Evolutionary conservation across 306 rosid species (phyloP).

Genomic region (Prunus campanulata): DNA sequence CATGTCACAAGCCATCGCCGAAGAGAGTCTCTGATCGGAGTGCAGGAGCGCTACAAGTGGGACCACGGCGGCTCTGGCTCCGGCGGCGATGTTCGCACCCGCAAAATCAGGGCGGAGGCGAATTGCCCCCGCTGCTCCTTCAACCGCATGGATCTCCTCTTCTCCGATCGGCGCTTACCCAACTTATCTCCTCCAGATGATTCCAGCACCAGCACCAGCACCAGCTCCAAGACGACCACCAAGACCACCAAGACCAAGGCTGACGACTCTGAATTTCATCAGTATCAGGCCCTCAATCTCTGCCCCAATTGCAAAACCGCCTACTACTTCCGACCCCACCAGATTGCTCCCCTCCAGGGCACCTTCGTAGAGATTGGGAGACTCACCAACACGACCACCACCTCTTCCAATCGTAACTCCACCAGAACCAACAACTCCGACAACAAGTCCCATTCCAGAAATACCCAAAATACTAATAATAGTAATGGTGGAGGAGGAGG

Average conservation of each 20-base stretch:
- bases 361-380: constrained; percentile 83
- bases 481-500: constrained; percentile 7
- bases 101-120: constrained; percentile 85
- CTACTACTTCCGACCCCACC: constrained; percentile 68
- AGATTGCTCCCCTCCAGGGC: constrained; percentile 75
- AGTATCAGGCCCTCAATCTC: constrained; percentile 67
- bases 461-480: constrained; percentile 22
- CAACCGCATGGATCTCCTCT: constrained; percentile 67
- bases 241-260: not conserved
- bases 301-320: constrained; percentile 92
- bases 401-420: constrained; percentile 17
- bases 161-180: constrained; percentile 60
- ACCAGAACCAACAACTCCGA: constrained; percentile 28
- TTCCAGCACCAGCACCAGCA: not conserved
- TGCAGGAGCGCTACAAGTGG: constrained; percentile 89
- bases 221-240: not conserved
- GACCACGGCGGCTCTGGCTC: constrained; percentile 74
- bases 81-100: constrained; percentile 38
- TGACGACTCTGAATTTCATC: not conserved
- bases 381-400: constrained; percentile 27
- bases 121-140: constrained; percentile 84
- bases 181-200: constrained; percentile 24
- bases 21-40: constrained; percentile 49
- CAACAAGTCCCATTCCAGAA: constrained; percentile 33
- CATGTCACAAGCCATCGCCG: constrained; percentile 43